Evolutionary conservation across 176 grass and related monocot species (phyloP).

Genomic region (Secale cereale): DNA sequence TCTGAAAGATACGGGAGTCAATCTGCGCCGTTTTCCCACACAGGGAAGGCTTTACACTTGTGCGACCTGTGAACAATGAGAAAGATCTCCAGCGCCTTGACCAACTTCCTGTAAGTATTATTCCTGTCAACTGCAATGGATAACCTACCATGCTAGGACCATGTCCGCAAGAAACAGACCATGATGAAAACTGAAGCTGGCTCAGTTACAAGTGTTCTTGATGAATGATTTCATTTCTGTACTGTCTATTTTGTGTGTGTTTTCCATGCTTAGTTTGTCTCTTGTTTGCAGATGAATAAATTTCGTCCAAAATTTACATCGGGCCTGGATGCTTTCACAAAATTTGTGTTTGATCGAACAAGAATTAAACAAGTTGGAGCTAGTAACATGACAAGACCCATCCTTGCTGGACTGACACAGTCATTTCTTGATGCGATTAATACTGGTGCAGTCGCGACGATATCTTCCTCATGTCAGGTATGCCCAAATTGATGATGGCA

Average conservation of each 20-base stretch:
- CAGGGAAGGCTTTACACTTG: slow-evolving; percentile 86
- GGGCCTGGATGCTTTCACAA: slow-evolving; percentile 77
- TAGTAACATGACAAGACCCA: slow-evolving; percentile 85
- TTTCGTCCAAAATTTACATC: slow-evolving; percentile 81
- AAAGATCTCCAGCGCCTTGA: slow-evolving; percentile 89
- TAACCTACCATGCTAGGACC: not conserved
- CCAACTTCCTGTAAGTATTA: slow-evolving; percentile 77
- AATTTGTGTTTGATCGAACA: slow-evolving; percentile 90
- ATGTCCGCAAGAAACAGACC: not conserved
- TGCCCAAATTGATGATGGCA: not conserved
- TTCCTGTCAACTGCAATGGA: not conserved
- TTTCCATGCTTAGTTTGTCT: not conserved
- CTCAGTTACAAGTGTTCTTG: too few species aligned
- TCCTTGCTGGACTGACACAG: slow-evolving; percentile 89
- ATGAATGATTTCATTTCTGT: not conserved
- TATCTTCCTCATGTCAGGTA: slow-evolving; percentile 94
- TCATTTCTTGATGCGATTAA: slow-evolving; percentile 97
- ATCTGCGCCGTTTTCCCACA: slow-evolving; percentile 89
- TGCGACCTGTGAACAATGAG: slow-evolving; percentile 85
- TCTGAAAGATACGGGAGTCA: slow-evolving; percentile 81
- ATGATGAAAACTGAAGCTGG: too few species aligned
- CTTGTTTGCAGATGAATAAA: slow-evolving; percentile 60
- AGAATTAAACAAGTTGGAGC: slow-evolving; percentile 86
- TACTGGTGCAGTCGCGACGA: slow-evolving; percentile 77
- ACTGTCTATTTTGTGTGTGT: not conserved